Percentiles rank a stretch among this genome's conserved stretches.
phyloP scores from a whole-genome alignment of 371 early-diverging fungal species.

The Apophysomyces trapeziformis region DNA sequence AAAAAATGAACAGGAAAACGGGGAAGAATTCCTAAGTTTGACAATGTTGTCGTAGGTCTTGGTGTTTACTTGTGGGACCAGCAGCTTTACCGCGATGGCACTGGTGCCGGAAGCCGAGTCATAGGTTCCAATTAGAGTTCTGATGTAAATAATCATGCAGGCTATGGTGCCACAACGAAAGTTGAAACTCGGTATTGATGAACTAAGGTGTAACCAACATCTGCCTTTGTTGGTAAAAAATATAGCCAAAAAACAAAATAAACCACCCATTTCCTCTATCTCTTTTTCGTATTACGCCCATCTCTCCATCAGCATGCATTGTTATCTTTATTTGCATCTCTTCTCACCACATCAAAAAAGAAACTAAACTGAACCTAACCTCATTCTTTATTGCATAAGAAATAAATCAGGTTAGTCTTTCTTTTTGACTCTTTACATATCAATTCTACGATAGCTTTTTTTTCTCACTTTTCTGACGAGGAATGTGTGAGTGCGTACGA shows the following conservation, averaged over 20 bases:
- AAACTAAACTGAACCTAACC: too few relatives aligned
- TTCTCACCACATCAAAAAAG: too few relatives aligned
- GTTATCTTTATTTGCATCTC: not conserved
- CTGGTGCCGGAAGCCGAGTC: constrained; percentile 52
- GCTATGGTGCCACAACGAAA: constrained; percentile 3
- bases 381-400: too few relatives aligned
- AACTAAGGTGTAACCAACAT: constrained; percentile 2
- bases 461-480: too few relatives aligned
- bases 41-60: constrained; percentile 17
- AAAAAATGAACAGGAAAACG: not conserved
- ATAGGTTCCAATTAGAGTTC: constrained; percentile 19
- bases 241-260: not conserved
- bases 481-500: too few relatives aligned
- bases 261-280: not conserved
- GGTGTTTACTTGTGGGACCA: constrained; percentile 72
- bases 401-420: too few relatives aligned
- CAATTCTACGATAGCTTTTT: too few relatives aligned
- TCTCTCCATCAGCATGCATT: not conserved
- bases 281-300: not conserved
- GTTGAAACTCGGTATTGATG: constrained; percentile 10
- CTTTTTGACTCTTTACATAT: too few relatives aligned
- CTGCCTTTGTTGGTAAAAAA: constrained; percentile 1
- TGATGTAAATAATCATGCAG: constrained; percentile 7
- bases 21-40: not conserved
- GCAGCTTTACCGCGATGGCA: constrained; percentile 53